These are phyloP conservation scores for Gracilaria vermiculophylla DNA, from an alignment of 23 red algal species.

Conservation along the genomic window DNA sequence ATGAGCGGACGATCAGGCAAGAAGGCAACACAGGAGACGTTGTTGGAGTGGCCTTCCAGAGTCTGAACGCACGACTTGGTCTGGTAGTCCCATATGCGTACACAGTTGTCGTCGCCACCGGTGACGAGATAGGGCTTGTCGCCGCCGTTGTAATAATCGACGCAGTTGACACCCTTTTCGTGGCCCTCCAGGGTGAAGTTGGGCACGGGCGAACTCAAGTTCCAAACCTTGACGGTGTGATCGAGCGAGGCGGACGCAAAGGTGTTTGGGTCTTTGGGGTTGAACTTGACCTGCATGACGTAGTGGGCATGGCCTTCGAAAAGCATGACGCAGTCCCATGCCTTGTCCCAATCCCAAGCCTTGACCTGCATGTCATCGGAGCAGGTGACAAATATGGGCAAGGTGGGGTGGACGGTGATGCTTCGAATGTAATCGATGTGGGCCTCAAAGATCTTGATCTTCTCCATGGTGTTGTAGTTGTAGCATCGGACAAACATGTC, in stretches of 20 bases:
- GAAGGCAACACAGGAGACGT: conserved; percentile 91
- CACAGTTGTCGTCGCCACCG: conserved; percentile 85
- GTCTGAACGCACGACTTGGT: conserved; percentile 90
- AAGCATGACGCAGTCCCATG: conserved; percentile 87
- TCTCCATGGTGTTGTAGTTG: conserved; percentile 99
- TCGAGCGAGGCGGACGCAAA: conserved; percentile 96
- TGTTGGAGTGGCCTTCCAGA: conserved; percentile 83
- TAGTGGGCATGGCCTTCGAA: conserved; percentile 98
- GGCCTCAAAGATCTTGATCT: conserved; percentile 92
- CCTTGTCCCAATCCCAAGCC: conserved; percentile 99
- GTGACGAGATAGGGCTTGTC: conserved; percentile 93
- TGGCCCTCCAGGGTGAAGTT: conserved; percentile 98
- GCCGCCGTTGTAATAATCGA: conserved; percentile 94
- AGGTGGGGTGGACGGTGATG: conserved; percentile 90
- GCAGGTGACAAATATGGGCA: conserved; percentile 84
- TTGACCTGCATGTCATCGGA: conserved; percentile 99
- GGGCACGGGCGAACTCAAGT: conserved; percentile 81
- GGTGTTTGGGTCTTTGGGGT: conserved; percentile 98
- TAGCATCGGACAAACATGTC: conserved; percentile 96
- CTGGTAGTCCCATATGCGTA: conserved; percentile 97
- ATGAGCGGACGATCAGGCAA: conserved; percentile 89
- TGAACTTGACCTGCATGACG: conserved; percentile 99
- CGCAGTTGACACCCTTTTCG: conserved; percentile 97
- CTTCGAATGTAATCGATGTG: conserved; percentile 95
- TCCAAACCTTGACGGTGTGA: conserved; percentile 97